Conservation (phyloP, 495 filamentous ascomycete genomes). For the Gamarada debralockiae region DNA sequence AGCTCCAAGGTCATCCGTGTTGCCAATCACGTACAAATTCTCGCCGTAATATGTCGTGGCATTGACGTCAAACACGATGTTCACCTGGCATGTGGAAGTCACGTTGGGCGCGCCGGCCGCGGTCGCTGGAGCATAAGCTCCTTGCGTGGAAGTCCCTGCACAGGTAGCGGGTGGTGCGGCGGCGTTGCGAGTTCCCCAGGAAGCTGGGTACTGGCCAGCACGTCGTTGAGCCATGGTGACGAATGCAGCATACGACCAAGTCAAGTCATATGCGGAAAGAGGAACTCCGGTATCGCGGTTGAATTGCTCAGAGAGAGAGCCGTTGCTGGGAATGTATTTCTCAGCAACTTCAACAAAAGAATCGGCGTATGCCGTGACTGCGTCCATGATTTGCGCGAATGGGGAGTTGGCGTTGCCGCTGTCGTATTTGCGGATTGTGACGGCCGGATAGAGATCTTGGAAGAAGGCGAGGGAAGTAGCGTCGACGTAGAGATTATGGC, state of each 20-base stretch:
- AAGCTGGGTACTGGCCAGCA: slow-evolving; percentile 25
- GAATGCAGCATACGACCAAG: slow-evolving; percentile 51
- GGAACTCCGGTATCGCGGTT: slow-evolving; percentile 40
- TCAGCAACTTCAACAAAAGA: slow-evolving; percentile 49
- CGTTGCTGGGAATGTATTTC: slow-evolving; percentile 46
- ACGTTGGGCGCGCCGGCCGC: slow-evolving; percentile 36
- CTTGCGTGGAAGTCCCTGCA: slow-evolving; percentile 34
- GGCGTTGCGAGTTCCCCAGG: slow-evolving; percentile 23
- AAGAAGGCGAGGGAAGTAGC: slow-evolving; percentile 49
- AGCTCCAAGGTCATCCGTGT: slow-evolving; percentile 26
- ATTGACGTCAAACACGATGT: slow-evolving; percentile 36
- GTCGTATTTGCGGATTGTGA: slow-evolving; percentile 41
- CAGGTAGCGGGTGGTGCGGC: slow-evolving; percentile 23
- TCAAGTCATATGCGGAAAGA: slow-evolving; percentile 47
- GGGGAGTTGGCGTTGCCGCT: slow-evolving; percentile 31
- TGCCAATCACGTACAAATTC: slow-evolving; percentile 40
- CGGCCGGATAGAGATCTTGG: slow-evolving; percentile 38
- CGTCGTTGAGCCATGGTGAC: slow-evolving; percentile 31
- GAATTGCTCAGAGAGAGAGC: slow-evolving; percentile 56
- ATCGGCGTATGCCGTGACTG: slow-evolving; percentile 56
- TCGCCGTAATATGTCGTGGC: slow-evolving; percentile 47
- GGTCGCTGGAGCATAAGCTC: slow-evolving; percentile 34
- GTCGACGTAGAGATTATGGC: slow-evolving; percentile 40
- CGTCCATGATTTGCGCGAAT: slow-evolving; percentile 44
- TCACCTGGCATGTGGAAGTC: slow-evolving; percentile 31